Evolutionary conservation across 257 asterid genomes (phyloP).

Genomic region (Handroanthus guayacan): DNA sequence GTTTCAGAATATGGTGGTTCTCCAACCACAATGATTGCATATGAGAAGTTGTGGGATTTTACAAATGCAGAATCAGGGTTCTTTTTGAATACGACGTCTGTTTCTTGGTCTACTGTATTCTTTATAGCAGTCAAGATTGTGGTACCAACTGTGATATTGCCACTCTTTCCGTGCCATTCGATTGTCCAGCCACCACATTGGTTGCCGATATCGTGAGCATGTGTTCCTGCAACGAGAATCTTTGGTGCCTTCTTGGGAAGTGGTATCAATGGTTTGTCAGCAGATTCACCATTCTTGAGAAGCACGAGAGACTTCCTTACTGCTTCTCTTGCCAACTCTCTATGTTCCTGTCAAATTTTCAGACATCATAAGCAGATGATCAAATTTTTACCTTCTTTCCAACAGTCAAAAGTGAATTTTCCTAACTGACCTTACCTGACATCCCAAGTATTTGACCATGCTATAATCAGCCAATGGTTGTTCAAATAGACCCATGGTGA

Average conservation of each 20-base stretch:
- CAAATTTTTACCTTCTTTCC: too few species aligned
- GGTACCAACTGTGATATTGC: conserved; percentile 45
- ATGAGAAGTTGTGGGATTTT: conserved; percentile 34
- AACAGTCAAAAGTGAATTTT: too few species aligned
- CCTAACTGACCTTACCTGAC: conserved; percentile 33
- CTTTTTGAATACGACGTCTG: conserved; percentile 31
- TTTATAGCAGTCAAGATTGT: conserved; percentile 40
- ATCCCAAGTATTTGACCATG: conserved; percentile 33
- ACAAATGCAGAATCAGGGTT: conserved; percentile 33
- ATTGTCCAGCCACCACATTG: conserved; percentile 58
- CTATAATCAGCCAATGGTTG: conserved; percentile 34
- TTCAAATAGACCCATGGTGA: conserved; percentile 35
- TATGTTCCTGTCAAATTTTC: conserved; percentile 22
- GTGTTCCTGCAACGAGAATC: conserved; percentile 51
- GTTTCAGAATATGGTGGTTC: conserved; percentile 49
- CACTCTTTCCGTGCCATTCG: conserved; percentile 48
- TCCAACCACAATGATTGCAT: conserved; percentile 48
- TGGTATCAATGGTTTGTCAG: conserved; percentile 42
- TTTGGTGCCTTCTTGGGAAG: conserved; percentile 43
- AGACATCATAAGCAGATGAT: not conserved
- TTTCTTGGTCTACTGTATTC: conserved; percentile 32
- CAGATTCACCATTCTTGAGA: conserved; percentile 43
- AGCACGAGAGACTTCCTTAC: conserved; percentile 50
- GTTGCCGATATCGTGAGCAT: conserved; percentile 46
- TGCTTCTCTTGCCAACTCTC: conserved; percentile 47